Evolutionary conservation across 768 basidiomycete genomes (phyloP).

Genomic region (Trametes sanguinea): DNA sequence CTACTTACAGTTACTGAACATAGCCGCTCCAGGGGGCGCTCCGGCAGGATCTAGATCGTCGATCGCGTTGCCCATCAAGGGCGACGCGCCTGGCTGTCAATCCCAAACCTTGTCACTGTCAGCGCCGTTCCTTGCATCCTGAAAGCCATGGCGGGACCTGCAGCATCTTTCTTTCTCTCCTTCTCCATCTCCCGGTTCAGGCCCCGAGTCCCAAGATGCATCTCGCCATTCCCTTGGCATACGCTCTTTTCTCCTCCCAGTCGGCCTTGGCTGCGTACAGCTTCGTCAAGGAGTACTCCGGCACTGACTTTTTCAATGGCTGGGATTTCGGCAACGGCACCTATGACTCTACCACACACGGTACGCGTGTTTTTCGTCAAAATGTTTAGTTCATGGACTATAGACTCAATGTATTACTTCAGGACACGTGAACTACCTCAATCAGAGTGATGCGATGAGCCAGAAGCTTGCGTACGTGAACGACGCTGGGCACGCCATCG

Average conservation of each 20-base stretch:
- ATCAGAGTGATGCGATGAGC: slow-evolving; percentile 45
- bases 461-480: slow-evolving; percentile 61
- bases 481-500: slow-evolving; percentile 58
- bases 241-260: slow-evolving; percentile 14
- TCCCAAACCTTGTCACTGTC: too few species aligned
- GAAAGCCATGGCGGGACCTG: too few species aligned
- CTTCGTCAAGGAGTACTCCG: slow-evolving; percentile 39
- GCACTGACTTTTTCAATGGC: slow-evolving; percentile 42
- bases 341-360: slow-evolving; percentile 38
- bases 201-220: not conserved
- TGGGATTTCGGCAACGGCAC: slow-evolving; percentile 44
- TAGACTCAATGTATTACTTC: slow-evolving; percentile 39
- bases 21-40: too few species aligned
- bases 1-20: too few species aligned
- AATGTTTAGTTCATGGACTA: not conserved
- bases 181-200: not conserved
- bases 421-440: slow-evolving; percentile 68
- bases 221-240: slow-evolving; percentile 14
- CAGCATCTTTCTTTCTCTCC: not conserved
- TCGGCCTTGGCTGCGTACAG: slow-evolving; percentile 19
- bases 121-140: too few species aligned
- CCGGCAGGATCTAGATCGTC: too few species aligned
- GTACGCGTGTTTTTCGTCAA: slow-evolving; percentile 20
- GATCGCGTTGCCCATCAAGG: too few species aligned
- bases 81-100: too few species aligned